phyloP scores from a whole-genome alignment of 1,139 yeast species.

The Candida smagusa region DNA sequence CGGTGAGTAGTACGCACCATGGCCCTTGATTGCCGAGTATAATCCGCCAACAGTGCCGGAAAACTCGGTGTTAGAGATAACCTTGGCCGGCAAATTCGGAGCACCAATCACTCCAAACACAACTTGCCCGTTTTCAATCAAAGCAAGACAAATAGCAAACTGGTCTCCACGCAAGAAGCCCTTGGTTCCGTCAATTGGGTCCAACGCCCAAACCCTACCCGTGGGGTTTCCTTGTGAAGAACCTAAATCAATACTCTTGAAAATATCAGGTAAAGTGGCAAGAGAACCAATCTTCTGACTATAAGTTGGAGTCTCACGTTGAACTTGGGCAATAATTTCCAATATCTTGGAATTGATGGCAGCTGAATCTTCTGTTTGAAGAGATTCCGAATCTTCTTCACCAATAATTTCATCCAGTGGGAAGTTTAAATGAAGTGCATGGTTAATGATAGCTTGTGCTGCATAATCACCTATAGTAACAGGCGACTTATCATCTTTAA shows the following conservation, averaged over 20 bases:
- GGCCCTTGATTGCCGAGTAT: conserved; percentile 71
- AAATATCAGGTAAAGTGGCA: conserved; percentile 46
- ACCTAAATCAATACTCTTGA: conserved; percentile 73
- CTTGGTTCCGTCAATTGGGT: conserved; percentile 97
- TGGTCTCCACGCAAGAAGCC: conserved; percentile 96
- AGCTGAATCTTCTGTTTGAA: conserved; percentile 41
- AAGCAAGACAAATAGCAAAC: conserved; percentile 91
- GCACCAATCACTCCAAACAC: conserved; percentile 93
- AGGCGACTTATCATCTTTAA: conserved; percentile 87
- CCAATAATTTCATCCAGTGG: conserved; percentile 88
- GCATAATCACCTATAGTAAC: conserved; percentile 97
- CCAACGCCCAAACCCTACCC: conserved; percentile 95
- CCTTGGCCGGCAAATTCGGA: conserved; percentile 72
- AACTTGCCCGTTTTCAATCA: conserved; percentile 81
- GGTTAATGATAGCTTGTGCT: conserved; percentile 88
- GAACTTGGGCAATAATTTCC: conserved; percentile 46
- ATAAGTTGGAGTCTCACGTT: conserved; percentile 26
- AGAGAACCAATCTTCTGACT: conserved; percentile 39
- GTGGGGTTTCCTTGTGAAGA: conserved; percentile 68
- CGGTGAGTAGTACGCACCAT: conserved; percentile 66
- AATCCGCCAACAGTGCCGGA: conserved; percentile 57
- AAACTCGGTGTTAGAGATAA: conserved; percentile 35
- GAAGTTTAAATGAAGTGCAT: conserved; percentile 74
- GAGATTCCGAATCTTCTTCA: conserved; percentile 79
- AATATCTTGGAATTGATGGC: conserved; percentile 44